Conservation (phyloP, 2,329 filamentous ascomycete genomes). For the Aspergillus fijiensis region DNA sequence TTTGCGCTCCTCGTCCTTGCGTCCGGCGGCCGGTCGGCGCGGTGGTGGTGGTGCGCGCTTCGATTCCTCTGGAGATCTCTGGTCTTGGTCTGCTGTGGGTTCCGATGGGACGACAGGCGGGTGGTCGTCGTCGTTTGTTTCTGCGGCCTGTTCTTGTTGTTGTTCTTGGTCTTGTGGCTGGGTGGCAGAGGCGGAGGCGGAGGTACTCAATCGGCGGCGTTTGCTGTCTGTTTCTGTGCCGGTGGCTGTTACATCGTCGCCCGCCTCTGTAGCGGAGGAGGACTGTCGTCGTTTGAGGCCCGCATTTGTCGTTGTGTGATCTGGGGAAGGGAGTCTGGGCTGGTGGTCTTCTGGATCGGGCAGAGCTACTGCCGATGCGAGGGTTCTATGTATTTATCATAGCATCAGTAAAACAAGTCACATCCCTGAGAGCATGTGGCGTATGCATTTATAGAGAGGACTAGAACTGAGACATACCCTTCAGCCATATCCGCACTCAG, state of each 20-base stretch:
- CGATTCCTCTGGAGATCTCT: constrained; percentile 22
- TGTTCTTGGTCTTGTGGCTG: neutral
- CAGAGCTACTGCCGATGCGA: constrained; percentile 56
- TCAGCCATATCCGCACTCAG: constrained; percentile 15
- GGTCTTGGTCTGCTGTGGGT: constrained; percentile 15
- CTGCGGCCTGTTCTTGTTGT: neutral
- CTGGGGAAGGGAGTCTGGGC: constrained; percentile 7
- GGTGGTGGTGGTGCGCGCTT: constrained; percentile 20
- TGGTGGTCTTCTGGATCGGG: constrained; percentile 42
- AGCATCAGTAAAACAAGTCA: neutral
- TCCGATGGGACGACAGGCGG: constrained; percentile 4
- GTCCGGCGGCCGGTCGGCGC: constrained; percentile 37
- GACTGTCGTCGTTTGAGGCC: constrained; percentile 55
- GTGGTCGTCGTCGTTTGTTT: constrained; percentile 26
- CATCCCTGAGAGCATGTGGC: no score
- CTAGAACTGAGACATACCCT: constrained; percentile 9
- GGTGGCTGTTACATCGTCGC: constrained; percentile 8
- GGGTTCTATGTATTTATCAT: constrained; percentile 24
- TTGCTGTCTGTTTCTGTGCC: constrained; percentile 38
- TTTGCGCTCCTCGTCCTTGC: constrained; percentile 72
- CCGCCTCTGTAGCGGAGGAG: constrained; percentile 54
- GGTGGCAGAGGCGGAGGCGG: constrained; percentile 26
- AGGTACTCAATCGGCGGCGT: constrained; percentile 51
- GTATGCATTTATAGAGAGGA: no score
- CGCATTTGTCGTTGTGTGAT: constrained; percentile 28